Evolutionary conservation across 2,329 filamentous ascomycete genomes (phyloP), one percentile per base, ranked within the genome.

Genomic region (Cylindrodendrum hubeiense): DNA sequence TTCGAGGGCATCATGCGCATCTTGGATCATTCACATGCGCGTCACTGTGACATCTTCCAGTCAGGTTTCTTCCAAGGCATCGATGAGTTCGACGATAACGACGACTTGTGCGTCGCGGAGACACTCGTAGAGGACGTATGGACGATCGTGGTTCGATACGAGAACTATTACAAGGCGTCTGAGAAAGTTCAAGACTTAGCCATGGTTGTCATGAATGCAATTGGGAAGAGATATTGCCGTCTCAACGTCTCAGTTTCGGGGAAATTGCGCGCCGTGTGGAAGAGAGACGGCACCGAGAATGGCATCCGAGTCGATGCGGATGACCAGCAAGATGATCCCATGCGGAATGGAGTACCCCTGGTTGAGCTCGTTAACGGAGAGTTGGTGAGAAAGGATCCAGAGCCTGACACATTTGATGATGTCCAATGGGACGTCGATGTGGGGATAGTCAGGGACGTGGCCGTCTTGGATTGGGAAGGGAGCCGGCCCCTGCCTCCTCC

Each of bases 1-100:
- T 53, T 63, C 21, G 60, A 63, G 21, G 52, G 33, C 34, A 53
- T 63, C n/a, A 52, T 63, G 13, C 41, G 22, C 17, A 63, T 63
- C 49, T 26, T 63, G 13, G 47, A 46, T 13, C n/a, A 63, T 8
- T 22, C 53, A 8, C 5, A 37, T 4, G 8, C 24, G 13, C 28
- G 37, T 6, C 28, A 39, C 21, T 22, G 5, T 15, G 24, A 44
- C 28, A 17, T 24, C 5, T 1, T 12, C 4, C 5, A 10, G 7
- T 28, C 53, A 2, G 47, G 39, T 5, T 13, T 7, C 5, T 53
- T 63, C 15, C 21, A 24, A 4, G 4, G 15, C 12, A 7, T 30
- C 5, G 5, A 39, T 2, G 10, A 33, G 5, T 24, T 47, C n/a
- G 17, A 30, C 2, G 15, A 41, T 3, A 15, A 41, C 28, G 17